phyloP scores from a whole-genome alignment of 2,329 filamentous ascomycete genomes.

The Xylaria sp. region DNA sequence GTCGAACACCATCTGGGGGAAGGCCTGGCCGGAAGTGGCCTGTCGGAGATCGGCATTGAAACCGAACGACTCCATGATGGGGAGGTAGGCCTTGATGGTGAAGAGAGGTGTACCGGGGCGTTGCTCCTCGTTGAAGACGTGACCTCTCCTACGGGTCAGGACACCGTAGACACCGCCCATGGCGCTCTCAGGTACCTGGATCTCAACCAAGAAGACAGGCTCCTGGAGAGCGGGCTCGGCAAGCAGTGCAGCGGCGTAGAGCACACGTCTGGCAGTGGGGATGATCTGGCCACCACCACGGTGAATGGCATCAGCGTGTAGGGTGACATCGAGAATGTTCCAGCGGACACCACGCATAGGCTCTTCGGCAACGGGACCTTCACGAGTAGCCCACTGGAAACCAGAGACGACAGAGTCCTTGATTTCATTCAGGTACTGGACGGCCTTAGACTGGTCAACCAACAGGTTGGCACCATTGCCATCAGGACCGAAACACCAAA shows the following conservation, averaged over 20 bases:
- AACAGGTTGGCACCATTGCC: constrained; percentile 97
- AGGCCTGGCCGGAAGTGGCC: constrained; percentile 94
- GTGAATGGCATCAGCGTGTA: constrained; percentile 99
- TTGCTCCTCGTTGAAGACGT: constrained; percentile 99
- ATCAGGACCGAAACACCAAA: constrained; percentile 99
- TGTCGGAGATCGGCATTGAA: constrained; percentile 97
- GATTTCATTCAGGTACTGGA: constrained; percentile 99
- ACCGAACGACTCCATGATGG: constrained; percentile 97
- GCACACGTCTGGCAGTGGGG: constrained; percentile 94
- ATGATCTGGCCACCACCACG: constrained; percentile 99
- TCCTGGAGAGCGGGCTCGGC: constrained; percentile 91
- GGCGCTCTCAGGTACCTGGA: constrained; percentile 96
- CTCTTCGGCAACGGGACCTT: constrained; percentile 98
- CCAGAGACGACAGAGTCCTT: constrained; percentile 99
- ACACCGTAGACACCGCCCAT: constrained; percentile 99
- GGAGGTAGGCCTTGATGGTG: constrained; percentile 97
- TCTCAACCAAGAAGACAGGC: constrained; percentile 99
- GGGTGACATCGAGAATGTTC: constrained; percentile 99
- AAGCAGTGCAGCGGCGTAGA: constrained; percentile 91
- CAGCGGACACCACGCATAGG: constrained; percentile 96
- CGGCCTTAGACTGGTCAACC: constrained; percentile 99
- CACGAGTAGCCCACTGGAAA: constrained; percentile 99
- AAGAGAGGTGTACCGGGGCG: constrained; percentile 98
- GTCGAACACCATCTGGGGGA: constrained; percentile 98
- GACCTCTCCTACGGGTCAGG: constrained; percentile 95